Base-by-base conservation (phyloP, 2,329 filamentous ascomycete genomes). In the Pestalotiopsis sp. region DNA sequence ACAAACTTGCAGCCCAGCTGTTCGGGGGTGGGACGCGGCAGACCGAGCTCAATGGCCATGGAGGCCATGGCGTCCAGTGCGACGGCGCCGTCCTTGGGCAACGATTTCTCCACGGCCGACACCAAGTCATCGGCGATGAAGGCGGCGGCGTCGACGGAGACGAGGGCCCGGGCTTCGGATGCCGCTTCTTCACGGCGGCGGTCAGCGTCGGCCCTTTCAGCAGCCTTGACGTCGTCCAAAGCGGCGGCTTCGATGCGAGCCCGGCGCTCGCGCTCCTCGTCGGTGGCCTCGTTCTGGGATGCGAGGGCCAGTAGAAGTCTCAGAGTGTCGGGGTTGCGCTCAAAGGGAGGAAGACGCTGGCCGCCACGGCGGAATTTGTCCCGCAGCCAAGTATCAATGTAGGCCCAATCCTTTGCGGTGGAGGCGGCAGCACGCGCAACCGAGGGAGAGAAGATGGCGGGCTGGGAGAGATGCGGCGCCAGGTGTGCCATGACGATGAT, bases 381-480 rank as follows among this genome's bases (percentile, higher is more conserved):
- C 59, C 85, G 84, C 11, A 98, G 88, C 94, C 95, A 98, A 73
- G 84, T 84, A 79, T 97, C 94, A 72, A 98, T 87, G 72, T 92
- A 94, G 66, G 90, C 91, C 95, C 95, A 98, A 80, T 98, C 94
- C 76, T 95, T 94, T 60, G 94, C 92, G 70, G 92, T 90, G 13
- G 92, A 92, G 70, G 92, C 92, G 72, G 93, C 92, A 69, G 92
- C 90, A 68, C 93, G 91, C 65, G 89, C 89, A 39, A 90, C 82
- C 0, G 88, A 90, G 13, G 89, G 89, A 3, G 89, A 91, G 80
- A 91, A 92, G 67, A 92, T 89, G 69, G 88, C 87, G 13, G 85
- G 76, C 57, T 59, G 72, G 1, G 76, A 4, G 22, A 60, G 26
- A 17, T 60, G 57, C 13, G 22, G 76, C 39, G 65, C 38, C 52